phyloP scores from a whole-genome alignment of 2,329 filamentous ascomycete genomes.

The Xylaria multiplex region DNA sequence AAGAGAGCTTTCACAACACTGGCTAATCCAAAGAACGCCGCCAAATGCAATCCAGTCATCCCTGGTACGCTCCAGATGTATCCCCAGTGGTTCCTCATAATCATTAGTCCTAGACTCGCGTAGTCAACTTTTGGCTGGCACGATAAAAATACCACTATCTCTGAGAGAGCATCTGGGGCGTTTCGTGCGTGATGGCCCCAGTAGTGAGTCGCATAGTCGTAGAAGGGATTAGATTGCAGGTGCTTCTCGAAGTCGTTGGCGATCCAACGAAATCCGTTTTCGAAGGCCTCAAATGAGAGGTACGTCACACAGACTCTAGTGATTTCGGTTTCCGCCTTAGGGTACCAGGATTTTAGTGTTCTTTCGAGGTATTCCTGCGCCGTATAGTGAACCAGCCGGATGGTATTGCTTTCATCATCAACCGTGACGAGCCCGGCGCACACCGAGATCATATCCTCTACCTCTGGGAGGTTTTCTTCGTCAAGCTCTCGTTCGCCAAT shows the following conservation, averaged over 20 bases:
- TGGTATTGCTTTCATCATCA: constrained; percentile 51
- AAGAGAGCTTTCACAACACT: too few species aligned
- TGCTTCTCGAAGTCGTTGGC: constrained; percentile 1
- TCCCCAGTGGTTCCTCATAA: too few species aligned
- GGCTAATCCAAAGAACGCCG: constrained; percentile 4
- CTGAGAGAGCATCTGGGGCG: too few species aligned
- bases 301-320: constrained; percentile 16
- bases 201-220: constrained; percentile 19
- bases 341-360: constrained; percentile 23
- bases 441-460: constrained; percentile 50
- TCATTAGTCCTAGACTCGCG: not conserved
- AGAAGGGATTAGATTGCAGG: constrained; percentile 13
- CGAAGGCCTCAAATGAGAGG: constrained; percentile 17
- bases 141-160: too few species aligned
- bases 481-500: constrained; percentile 45
- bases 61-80: too few species aligned
- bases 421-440: constrained; percentile 56
- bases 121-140: too few species aligned
- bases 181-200: constrained; percentile 24
- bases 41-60: constrained; percentile 17
- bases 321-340: too few species aligned
- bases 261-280: not conserved
- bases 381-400: constrained; percentile 59
- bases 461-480: constrained; percentile 48
- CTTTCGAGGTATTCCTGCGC: constrained; percentile 57